These are phyloP conservation scores for Delonix regia DNA, from an alignment of 306 rosid species.

Conservation along the genomic window DNA sequence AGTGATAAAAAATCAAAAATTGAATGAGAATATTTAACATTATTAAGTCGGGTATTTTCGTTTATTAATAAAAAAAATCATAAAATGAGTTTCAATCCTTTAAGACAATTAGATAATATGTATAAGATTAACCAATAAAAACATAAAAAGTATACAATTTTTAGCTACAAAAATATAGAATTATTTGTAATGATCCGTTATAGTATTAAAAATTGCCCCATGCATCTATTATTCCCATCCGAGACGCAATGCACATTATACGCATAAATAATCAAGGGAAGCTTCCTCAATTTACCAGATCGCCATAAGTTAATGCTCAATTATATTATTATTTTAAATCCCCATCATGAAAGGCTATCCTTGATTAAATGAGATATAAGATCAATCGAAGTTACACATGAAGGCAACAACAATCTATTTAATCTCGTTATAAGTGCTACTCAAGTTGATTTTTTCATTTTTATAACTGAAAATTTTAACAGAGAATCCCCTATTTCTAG, in stretches of 20 bases:
- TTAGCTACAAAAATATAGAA: too few relatives aligned
- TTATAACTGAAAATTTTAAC: slow-evolving; percentile 32
- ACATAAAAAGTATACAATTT: too few relatives aligned
- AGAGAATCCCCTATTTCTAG: slow-evolving; percentile 34
- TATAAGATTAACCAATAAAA: too few relatives aligned
- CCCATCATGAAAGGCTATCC: slow-evolving; percentile 37
- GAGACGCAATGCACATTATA: background rate
- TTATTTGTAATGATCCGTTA: too few relatives aligned
- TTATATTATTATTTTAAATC: slow-evolving; percentile 34
- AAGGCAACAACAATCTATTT: slow-evolving; percentile 33
- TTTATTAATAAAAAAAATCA: too few relatives aligned
- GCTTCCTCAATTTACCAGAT: slow-evolving; percentile 13
- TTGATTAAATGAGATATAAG: slow-evolving; percentile 36
- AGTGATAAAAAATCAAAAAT: too few relatives aligned
- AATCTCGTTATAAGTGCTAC: slow-evolving; percentile 36
- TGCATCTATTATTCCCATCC: background rate
- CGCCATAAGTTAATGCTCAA: background rate
- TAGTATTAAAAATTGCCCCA: too few relatives aligned
- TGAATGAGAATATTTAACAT: too few relatives aligned
- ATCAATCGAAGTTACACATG: slow-evolving; percentile 31
- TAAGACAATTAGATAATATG: too few relatives aligned
- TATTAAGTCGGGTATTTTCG: too few relatives aligned
- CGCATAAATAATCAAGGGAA: background rate
- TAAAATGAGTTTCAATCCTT: too few relatives aligned
- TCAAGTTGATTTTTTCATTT: slow-evolving; percentile 19